These are phyloP conservation scores for Incumbomyces lentus DNA, from an alignment of 2,329 filamentous ascomycete species.

Conservation along the genomic window DNA sequence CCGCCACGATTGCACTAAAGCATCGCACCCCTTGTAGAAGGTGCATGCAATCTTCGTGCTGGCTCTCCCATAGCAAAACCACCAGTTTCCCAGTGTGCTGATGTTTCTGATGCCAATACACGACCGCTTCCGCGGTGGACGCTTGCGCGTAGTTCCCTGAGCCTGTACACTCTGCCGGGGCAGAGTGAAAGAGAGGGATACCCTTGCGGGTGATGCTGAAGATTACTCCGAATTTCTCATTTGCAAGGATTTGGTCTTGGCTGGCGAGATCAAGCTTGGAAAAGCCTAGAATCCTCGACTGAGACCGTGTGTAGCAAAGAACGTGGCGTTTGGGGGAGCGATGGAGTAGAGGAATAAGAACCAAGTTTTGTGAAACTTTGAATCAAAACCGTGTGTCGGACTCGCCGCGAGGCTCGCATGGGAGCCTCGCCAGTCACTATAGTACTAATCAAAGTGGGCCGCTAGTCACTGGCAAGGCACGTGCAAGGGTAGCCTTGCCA, in stretches of 20 bases:
- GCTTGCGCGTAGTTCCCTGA: conserved; percentile 63
- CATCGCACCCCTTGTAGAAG: conserved; percentile 38
- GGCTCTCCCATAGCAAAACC: conserved; percentile 71
- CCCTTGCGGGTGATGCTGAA: conserved; percentile 48
- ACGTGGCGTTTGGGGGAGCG: conserved; percentile 86
- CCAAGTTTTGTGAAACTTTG: conserved; percentile 14
- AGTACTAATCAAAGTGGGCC: no score
- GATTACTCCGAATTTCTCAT: conserved; percentile 99
- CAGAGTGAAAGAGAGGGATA: conserved; percentile 31
- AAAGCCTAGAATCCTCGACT: conserved; percentile 9
- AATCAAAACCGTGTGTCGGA: no score
- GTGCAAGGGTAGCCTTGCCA: no score
- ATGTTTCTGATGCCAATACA: conserved; percentile 86
- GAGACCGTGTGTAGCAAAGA: conserved; percentile 74
- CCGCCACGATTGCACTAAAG: conserved; percentile 96
- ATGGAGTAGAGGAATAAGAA: conserved; percentile 45
- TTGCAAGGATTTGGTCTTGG: conserved; percentile 47
- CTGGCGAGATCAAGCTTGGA: conserved; percentile 8
- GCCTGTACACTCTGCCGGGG: conserved; percentile 28
- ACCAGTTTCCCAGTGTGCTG: conserved; percentile 37
- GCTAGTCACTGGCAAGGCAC: no score
- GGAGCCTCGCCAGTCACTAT: no score
- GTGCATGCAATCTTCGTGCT: conserved; percentile 78
- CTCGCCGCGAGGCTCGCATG: no score
- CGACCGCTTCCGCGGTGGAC: conserved; percentile 71